phyloP scores from a whole-genome alignment of 345 rosid genomes.

The Hevea brasiliensis region DNA sequence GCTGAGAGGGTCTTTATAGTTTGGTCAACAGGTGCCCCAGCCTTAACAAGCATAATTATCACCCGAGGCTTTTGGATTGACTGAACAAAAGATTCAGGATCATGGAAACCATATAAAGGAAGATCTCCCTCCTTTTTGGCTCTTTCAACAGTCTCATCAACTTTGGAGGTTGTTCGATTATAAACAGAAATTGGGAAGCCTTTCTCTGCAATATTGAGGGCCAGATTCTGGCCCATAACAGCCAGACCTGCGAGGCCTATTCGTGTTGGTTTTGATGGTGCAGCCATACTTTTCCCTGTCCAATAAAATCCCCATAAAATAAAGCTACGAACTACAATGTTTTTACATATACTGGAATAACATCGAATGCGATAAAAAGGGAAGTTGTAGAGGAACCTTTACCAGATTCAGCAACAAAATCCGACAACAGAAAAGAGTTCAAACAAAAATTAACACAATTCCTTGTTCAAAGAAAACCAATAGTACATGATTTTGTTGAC shows the following conservation, averaged over 20 bases:
- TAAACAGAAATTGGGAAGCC: constrained; percentile 96
- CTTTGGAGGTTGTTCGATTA: constrained; percentile 85
- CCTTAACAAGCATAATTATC: constrained; percentile 93
- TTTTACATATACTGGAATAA: neutral
- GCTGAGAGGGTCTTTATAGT: constrained; percentile 85
- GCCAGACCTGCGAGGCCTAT: constrained; percentile 95
- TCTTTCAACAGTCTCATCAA: constrained; percentile 85
- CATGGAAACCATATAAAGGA: constrained; percentile 79
- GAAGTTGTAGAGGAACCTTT: neutral
- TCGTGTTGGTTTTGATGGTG: constrained; percentile 54
- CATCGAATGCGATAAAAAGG: neutral
- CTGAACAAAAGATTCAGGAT: constrained; percentile 72
- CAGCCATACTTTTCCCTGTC: constrained; percentile 56
- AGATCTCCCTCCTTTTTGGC: constrained; percentile 83
- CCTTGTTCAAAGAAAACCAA: neutral
- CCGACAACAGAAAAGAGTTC: neutral
- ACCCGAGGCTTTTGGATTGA: constrained; percentile 91
- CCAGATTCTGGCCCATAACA: constrained; percentile 97
- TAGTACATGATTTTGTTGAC: neutral
- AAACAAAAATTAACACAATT: neutral
- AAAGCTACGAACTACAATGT: neutral
- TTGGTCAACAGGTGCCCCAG: constrained; percentile 90
- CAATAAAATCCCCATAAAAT: neutral
- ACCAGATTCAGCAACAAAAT: neutral
- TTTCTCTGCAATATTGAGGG: constrained; percentile 91